A percentile compares a stretch with the other conserved stretches of the same genome.
These are phyloP conservation scores for Colletotrichum sp. DNA, from an alignment of 2,329 filamentous ascomycete genomes.

Conservation along the genomic window DNA sequence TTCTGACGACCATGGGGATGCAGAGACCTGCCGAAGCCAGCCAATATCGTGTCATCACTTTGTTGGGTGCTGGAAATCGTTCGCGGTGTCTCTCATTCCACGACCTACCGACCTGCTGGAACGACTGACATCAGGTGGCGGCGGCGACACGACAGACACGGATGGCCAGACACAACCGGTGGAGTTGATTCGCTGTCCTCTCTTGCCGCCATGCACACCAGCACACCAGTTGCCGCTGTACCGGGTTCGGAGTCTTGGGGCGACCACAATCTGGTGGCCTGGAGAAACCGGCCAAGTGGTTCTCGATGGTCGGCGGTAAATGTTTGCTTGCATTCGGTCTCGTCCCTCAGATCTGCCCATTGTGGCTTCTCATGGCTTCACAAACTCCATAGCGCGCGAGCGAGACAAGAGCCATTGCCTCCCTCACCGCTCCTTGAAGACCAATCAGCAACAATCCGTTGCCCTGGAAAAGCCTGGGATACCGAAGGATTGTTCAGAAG, in stretches of 20 bases:
- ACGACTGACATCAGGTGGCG: constrained; percentile 15
- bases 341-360: background rate
- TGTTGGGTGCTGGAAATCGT: background rate
- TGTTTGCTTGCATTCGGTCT: background rate
- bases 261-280: background rate
- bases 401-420: background rate
- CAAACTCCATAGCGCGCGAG: background rate
- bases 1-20: background rate
- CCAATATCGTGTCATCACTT: background rate
- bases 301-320: background rate
- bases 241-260: background rate
- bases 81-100: background rate
- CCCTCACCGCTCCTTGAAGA: background rate
- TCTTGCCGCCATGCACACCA: background rate
- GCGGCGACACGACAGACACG: background rate
- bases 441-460: constrained; percentile 6
- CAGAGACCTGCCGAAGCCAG: background rate
- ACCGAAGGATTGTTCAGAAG: background rate
- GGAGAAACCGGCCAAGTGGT: background rate
- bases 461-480: background rate
- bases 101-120: background rate
- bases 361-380: background rate
- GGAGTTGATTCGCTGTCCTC: background rate
- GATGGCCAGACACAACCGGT: background rate
- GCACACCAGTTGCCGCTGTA: background rate